Conservation (phyloP, 2,329 filamentous ascomycete genomes). For the Trichoderma endophyticum region DNA sequence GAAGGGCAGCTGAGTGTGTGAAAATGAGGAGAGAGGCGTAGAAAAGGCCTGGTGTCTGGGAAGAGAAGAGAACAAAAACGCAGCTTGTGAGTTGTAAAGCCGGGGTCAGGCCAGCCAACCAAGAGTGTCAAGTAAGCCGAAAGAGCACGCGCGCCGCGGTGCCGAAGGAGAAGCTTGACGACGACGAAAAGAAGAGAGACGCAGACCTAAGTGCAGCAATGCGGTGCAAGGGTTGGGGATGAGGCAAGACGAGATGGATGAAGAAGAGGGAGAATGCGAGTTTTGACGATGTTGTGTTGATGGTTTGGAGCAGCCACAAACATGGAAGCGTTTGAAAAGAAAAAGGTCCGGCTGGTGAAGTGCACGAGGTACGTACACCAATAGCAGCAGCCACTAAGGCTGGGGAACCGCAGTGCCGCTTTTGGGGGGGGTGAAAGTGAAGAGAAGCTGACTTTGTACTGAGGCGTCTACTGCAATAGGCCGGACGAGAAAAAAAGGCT, state of each 20-base stretch:
- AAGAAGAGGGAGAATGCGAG: not conserved
- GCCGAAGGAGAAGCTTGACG: not conserved
- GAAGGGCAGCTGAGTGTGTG: not conserved
- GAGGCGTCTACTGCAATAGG: constrained; percentile 10
- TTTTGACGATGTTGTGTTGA: constrained; percentile 1
- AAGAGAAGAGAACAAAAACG: not conserved
- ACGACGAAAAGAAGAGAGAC: not conserved
- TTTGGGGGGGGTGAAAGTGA: not conserved
- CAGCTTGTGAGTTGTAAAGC: constrained; percentile 4
- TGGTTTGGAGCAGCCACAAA: constrained; percentile 17
- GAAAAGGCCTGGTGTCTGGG: constrained; percentile 4
- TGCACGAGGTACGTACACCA: constrained; percentile 8
- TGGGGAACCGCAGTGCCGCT: not conserved
- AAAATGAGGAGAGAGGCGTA: constrained; percentile 3
- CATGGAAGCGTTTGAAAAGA: constrained; percentile 17
- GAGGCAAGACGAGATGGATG: not conserved
- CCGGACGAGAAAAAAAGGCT: constrained; percentile 5
- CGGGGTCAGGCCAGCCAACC: constrained; percentile 20
- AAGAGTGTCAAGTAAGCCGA: constrained; percentile 16
- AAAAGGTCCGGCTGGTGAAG: constrained; percentile 18
- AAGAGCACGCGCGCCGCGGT: constrained; percentile 18
- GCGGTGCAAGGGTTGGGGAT: not conserved
- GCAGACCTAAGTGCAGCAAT: not conserved
- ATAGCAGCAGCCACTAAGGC: not conserved
- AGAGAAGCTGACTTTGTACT: not conserved